Percentiles rank a stretch among this genome's conserved stretches.
phyloP scores from a whole-genome alignment of 2,329 filamentous ascomycete species.

The Hypoxylon sp. region DNA sequence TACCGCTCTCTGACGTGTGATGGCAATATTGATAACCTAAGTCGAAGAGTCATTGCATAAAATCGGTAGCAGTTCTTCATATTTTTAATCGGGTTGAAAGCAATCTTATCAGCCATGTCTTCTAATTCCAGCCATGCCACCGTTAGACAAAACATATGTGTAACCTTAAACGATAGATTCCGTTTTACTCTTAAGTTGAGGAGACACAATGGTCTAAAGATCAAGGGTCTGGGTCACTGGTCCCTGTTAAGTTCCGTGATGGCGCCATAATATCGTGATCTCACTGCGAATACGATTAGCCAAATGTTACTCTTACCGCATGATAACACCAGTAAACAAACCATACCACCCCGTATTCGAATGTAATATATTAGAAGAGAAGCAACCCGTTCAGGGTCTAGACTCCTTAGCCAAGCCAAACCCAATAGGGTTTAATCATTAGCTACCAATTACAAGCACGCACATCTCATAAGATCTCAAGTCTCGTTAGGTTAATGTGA shows the following conservation, averaged over 20 bases:
- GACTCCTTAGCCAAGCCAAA: not conserved
- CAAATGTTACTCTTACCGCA: not conserved
- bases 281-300: slow-evolving; percentile 13
- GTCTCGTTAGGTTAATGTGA: not conserved
- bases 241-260: not conserved
- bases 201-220: not conserved
- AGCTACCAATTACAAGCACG: not conserved
- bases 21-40: not conserved
- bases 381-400: not conserved
- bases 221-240: not conserved
- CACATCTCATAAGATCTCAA: not conserved
- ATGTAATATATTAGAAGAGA: not conserved
- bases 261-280: not conserved
- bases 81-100: not conserved
- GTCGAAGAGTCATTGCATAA: not conserved
- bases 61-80: not conserved
- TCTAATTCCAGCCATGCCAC: not conserved
- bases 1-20: not conserved
- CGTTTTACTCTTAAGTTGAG: not conserved
- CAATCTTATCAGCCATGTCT: not conserved
- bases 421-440: not conserved
- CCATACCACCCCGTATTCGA: not conserved
- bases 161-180: not conserved
- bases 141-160: not conserved
- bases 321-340: not conserved